These are phyloP conservation scores for Cymbopogon citratus DNA, from an alignment of 176 grass and related monocot species.

Conservation along the genomic window DNA sequence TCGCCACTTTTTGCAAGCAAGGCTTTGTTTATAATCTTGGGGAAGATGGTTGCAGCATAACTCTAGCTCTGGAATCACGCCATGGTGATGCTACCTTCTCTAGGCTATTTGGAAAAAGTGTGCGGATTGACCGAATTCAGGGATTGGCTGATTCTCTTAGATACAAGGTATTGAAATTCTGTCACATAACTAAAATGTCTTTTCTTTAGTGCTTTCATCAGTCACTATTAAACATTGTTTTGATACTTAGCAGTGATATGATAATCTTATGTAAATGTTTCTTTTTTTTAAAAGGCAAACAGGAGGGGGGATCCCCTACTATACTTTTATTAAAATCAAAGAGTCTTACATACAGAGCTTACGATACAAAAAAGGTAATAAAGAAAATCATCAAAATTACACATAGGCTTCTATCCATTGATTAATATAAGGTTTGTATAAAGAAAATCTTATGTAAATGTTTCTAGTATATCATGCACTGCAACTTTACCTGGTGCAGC, in stretches of 20 bases:
- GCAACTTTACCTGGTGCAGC: conserved; percentile 9
- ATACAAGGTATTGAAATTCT: conserved; percentile 66
- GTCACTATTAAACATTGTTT: neutral
- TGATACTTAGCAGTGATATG: conserved; percentile 1
- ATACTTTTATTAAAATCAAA: no score
- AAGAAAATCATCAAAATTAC: no score
- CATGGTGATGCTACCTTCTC: conserved; percentile 95
- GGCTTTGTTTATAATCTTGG: conserved; percentile 88
- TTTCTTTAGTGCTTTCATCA: neutral
- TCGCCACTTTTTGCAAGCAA: conserved; percentile 86
- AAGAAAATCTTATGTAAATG: neutral
- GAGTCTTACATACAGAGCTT: no score
- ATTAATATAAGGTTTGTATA: no score
- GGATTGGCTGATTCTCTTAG: conserved; percentile 92
- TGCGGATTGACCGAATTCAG: conserved; percentile 85
- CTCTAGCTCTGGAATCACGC: conserved; percentile 75
- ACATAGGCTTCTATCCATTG: no score
- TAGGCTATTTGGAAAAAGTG: conserved; percentile 84
- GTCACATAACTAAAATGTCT: conserved; percentile 1
- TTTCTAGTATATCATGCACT: neutral
- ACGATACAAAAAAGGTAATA: no score
- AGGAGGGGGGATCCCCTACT: no score
- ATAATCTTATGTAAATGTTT: neutral
- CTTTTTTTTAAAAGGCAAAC: no score
- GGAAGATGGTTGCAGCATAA: conserved; percentile 92